A percentile compares a stretch with the other conserved stretches of the same genome.
Conservation (phyloP, 2,329 filamentous ascomycete genomes). For the Berkeleyomyces rouxiae region DNA sequence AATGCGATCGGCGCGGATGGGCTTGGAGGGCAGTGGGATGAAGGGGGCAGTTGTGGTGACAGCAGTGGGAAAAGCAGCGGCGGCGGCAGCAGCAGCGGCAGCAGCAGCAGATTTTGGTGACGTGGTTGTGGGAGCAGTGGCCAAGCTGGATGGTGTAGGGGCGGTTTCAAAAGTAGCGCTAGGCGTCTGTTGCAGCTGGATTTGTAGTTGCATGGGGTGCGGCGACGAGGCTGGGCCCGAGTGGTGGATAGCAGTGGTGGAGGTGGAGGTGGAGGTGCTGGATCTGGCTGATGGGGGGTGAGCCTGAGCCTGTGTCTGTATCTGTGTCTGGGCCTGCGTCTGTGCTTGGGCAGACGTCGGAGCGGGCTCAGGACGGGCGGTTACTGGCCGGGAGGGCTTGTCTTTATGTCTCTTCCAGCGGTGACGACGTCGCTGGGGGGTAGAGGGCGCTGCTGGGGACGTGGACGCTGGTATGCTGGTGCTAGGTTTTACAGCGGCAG, state of each 20-base stretch:
- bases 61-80: neutral
- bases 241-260: neutral
- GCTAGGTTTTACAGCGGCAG: neutral
- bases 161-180: conserved; percentile 1
- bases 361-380: neutral
- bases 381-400: neutral
- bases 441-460: neutral
- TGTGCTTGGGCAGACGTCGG: neutral
- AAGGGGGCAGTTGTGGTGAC: conserved; percentile 2
- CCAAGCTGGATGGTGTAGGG: neutral
- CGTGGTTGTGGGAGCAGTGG: neutral
- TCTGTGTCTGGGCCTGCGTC: neutral
- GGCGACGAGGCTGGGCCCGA: neutral
- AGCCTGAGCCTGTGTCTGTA: neutral
- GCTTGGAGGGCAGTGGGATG: conserved; percentile 11
- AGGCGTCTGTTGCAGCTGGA: neutral
- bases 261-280: neutral
- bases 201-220: neutral
- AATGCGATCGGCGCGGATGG: conserved; percentile 13
- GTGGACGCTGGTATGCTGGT: neutral
- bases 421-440: neutral
- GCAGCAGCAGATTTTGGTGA: neutral
- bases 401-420: neutral
- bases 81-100: neutral
- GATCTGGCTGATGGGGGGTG: neutral